phyloP scores from a whole-genome alignment of 208 protist genomes.

The Wallacemonas sp. region DNA sequence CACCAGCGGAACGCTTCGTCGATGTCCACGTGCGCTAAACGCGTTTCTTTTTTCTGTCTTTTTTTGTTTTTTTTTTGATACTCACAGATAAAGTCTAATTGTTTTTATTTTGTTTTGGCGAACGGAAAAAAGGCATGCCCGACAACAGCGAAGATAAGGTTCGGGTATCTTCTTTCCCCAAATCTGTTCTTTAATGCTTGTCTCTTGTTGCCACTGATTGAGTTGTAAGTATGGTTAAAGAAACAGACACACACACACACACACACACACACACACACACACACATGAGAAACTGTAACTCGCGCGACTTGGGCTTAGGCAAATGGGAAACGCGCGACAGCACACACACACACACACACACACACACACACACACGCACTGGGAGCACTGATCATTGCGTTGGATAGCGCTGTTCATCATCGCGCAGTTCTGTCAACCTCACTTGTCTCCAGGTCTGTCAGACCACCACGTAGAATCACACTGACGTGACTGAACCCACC shows the following conservation, averaged over 20 bases:
- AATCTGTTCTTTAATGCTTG: background rate
- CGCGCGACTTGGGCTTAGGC: too few relatives aligned
- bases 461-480: background rate
- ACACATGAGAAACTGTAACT: too few relatives aligned
- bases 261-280: background rate
- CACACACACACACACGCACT: background rate
- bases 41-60: background rate
- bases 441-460: background rate
- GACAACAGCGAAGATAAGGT: too few relatives aligned
- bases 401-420: too few relatives aligned
- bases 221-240: background rate
- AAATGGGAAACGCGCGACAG: too few relatives aligned
- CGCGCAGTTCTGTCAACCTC: too few relatives aligned
- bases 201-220: slow-evolving; percentile 10
- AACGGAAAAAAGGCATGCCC: too few relatives aligned
- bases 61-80: background rate
- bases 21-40: background rate
- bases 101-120: background rate
- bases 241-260: background rate
- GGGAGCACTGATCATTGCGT: too few relatives aligned
- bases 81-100: background rate
- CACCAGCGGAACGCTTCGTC: slow-evolving; percentile 2
- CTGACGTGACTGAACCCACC: background rate
- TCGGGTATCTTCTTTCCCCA: background rate
- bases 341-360: background rate